phyloP scores from a whole-genome alignment of 2,329 filamentous ascomycete genomes.

The Claviceps maximensis region DNA sequence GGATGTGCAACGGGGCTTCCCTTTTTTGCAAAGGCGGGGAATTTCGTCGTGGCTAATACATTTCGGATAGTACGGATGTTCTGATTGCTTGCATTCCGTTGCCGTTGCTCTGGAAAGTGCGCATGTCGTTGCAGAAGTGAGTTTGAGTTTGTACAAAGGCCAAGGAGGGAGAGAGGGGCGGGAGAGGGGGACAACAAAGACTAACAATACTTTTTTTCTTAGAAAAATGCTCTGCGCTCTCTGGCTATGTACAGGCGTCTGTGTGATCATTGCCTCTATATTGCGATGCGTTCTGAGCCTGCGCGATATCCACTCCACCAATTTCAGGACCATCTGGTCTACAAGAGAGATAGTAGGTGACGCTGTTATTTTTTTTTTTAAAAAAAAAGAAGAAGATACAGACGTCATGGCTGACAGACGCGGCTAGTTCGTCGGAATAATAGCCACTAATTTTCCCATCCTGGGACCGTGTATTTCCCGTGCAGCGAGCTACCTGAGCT shows the following conservation, averaged over 20 bases:
- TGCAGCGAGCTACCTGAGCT: constrained; percentile 14
- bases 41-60: background rate
- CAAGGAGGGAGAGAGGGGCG: background rate
- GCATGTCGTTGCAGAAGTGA: constrained; percentile 14
- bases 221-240: constrained; percentile 24
- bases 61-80: constrained; percentile 22
- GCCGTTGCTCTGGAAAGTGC: constrained; percentile 26
- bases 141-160: background rate
- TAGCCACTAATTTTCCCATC: constrained; percentile 27
- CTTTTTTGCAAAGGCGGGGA: no score
- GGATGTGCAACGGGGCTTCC: background rate
- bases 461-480: background rate
- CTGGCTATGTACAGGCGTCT: constrained; percentile 27
- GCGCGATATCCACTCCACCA: constrained; percentile 21
- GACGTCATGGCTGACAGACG: background rate
- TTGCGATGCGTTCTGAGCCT: constrained; percentile 28
- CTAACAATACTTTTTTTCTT: background rate
- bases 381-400: background rate
- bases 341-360: constrained; percentile 24
- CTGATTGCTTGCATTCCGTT: constrained; percentile 26
- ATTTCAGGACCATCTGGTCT: constrained; percentile 16
- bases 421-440: constrained; percentile 28
- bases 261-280: constrained; percentile 26
- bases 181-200: no score
- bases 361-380: background rate